Base-by-base conservation (phyloP, 768 basidiomycete species). In the Favolaschia claudopus region DNA sequence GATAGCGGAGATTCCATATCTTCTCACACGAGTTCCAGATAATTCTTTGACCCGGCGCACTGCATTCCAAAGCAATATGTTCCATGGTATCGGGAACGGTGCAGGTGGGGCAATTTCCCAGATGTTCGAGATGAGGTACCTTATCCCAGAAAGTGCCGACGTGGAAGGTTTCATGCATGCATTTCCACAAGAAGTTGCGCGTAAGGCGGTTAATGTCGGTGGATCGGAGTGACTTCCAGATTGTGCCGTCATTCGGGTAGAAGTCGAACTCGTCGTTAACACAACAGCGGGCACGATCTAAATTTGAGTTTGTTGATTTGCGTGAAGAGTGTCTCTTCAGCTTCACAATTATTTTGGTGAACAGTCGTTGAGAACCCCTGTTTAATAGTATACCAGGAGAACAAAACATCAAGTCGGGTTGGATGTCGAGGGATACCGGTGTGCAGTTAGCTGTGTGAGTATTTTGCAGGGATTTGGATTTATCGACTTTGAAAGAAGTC, bases 141-240 rank as follows among this genome's bases (percentile, higher is more conserved):
- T 60, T 42, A 0, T 27, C 25, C 70, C 70, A 69, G 46, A 50
- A 69, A 0, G 0, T 2, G 0, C 70, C 70, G 3, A 55, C 40
- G 14, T 25, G 42, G 36, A 36, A 59, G 14, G 42, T 59, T 6
- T 46, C 25, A 25, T 59, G 57, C 4, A 40, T 33, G 33, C 24
- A 29, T 34, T 60, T 60, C 59, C 59, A 60, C 4, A 60, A 7
- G 45, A 60, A 53, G 13, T 60, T 53, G 0, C 39, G 51, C 0
- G 52, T 38, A 1, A 39, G 24, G 20, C 45, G 22, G 2, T 31
- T 29, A 5, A 60, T 48, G n/a, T 20, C n/a, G 8, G 9, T 48
- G 3, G 22, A 33, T 31, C 58, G 27, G 1, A 55, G 42, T 9
- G 52, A 49, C 5, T 19, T 29, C 58, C 58, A 60, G 31, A 60